Evolutionary conservation across 139 green algal genomes (phyloP).

Genomic region (Dunaliella primolecta): DNA sequence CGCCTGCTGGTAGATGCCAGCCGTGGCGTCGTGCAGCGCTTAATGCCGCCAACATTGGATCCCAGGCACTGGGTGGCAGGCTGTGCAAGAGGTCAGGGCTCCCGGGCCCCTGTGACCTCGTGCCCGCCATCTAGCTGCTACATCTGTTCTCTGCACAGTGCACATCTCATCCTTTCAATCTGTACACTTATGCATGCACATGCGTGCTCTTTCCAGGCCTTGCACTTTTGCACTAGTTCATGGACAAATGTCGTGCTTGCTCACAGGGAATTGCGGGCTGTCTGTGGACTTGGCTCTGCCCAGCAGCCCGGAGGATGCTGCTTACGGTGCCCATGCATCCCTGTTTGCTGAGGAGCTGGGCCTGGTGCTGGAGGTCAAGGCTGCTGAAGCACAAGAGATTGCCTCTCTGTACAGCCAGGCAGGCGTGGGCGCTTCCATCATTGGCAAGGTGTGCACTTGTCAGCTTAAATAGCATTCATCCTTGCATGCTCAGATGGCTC

Average conservation of each 20-base stretch:
- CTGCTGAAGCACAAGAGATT: conserved; percentile 51
- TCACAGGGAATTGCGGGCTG: conserved; percentile 64
- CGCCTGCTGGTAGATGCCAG: conserved; percentile 8
- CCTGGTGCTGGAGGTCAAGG: conserved; percentile 87
- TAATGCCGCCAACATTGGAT: conserved; percentile 19
- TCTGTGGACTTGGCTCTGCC: conserved; percentile 60
- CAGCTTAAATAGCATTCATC: background rate
- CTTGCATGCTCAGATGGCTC: background rate
- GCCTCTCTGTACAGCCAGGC: conserved; percentile 62
- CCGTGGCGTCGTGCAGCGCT: conserved; percentile 29
- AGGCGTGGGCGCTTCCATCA: conserved; percentile 59
- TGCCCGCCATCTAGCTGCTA: background rate
- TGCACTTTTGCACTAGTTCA: no score
- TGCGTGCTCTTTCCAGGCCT: no score
- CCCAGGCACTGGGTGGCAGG: background rate
- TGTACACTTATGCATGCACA: no score
- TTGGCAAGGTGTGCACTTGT: conserved; percentile 65
- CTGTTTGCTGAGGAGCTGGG: conserved; percentile 97
- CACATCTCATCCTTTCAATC: background rate
- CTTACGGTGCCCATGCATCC: conserved; percentile 43
- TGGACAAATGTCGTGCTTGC: no score
- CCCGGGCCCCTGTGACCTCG: background rate
- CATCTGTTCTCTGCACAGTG: background rate
- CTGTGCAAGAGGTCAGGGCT: background rate
- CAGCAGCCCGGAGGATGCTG: conserved; percentile 18